Conservation (phyloP, 2,329 filamentous ascomycete genomes). For the Raffaelea ambrosiae region DNA sequence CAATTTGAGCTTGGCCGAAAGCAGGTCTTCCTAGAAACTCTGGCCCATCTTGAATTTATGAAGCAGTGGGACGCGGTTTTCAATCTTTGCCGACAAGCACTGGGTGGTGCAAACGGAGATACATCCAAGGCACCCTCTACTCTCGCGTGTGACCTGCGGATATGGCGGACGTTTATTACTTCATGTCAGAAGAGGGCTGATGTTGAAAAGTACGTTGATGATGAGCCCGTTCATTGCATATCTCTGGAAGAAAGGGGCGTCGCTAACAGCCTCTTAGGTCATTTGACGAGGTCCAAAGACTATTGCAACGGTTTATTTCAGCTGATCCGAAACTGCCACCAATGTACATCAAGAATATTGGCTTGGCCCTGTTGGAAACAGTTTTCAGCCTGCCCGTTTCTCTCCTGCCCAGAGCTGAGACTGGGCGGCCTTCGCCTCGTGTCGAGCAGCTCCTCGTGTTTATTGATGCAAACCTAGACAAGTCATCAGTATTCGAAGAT, state of each 20-base stretch:
- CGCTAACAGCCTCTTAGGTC: slow-evolving; percentile 13
- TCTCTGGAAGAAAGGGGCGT: too few relatives aligned
- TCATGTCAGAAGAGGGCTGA: slow-evolving; percentile 21
- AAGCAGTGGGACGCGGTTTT: slow-evolving; percentile 34
- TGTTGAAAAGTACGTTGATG: slow-evolving; percentile 15
- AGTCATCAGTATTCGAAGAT: slow-evolving; percentile 33
- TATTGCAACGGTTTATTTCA: slow-evolving; percentile 18
- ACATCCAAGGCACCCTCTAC: slow-evolving; percentile 21
- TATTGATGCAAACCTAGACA: slow-evolving; percentile 23
- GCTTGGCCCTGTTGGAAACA: slow-evolving; percentile 22
- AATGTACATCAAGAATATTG: slow-evolving; percentile 26
- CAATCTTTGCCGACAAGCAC: slow-evolving; percentile 32
- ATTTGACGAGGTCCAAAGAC: slow-evolving; percentile 18
- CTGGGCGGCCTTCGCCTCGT: slow-evolving; percentile 14
- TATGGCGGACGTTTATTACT: slow-evolving; percentile 24
- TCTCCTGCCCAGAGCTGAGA: slow-evolving; percentile 9
- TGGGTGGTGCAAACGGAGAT: slow-evolving; percentile 25
- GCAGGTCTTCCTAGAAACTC: slow-evolving; percentile 33
- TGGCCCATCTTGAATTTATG: slow-evolving; percentile 27
- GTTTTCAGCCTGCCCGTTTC: slow-evolving; percentile 19
- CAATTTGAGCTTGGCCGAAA: slow-evolving; percentile 40
- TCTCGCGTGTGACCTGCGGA: slow-evolving; percentile 33
- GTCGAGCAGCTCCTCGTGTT: slow-evolving; percentile 23
- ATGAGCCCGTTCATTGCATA: too few relatives aligned
- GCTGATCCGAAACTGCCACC: slow-evolving; percentile 16